Evolutionary conservation across 306 rosid genomes (phyloP).

Genomic region (Prunus salicina): DNA sequence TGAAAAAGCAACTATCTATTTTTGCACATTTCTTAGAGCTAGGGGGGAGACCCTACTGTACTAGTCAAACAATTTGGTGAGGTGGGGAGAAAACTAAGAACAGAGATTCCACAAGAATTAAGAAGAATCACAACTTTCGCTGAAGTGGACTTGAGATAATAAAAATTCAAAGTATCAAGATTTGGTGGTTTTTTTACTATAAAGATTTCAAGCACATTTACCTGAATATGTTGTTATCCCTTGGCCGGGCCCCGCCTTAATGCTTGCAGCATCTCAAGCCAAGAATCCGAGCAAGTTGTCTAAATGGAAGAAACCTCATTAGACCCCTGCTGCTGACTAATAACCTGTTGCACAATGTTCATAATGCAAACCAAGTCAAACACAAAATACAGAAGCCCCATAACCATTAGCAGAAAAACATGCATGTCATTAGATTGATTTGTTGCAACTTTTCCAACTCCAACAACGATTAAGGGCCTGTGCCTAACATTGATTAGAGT

Average conservation of each 20-base stretch:
- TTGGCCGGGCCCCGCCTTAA: not conserved
- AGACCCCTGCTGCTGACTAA: not conserved
- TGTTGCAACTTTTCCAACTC: not conserved
- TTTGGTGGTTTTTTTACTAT: not conserved
- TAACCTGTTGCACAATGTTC: slow-evolving; percentile 3
- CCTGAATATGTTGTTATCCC: not conserved
- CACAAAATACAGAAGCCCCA: not conserved
- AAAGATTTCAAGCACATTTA: not conserved
- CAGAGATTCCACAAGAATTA: not conserved
- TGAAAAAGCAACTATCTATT: not conserved
- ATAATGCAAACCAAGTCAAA: not conserved
- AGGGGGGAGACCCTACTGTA: not conserved
- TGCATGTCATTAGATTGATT: not conserved
- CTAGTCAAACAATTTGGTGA: not conserved
- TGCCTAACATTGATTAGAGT: not conserved
- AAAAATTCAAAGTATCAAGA: slow-evolving; percentile 12
- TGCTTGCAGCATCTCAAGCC: slow-evolving; percentile 14
- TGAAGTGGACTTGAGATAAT: not conserved
- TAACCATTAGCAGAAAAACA: not conserved
- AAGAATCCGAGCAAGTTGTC: slow-evolving; percentile 23
- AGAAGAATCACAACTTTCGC: slow-evolving; percentile 10
- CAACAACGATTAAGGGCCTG: not conserved
- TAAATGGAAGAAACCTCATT: not conserved
- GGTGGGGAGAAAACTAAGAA: not conserved
- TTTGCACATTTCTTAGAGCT: not conserved